Conservation (phyloP, 2,329 filamentous ascomycete genomes). For the Fusarium sp. region DNA sequence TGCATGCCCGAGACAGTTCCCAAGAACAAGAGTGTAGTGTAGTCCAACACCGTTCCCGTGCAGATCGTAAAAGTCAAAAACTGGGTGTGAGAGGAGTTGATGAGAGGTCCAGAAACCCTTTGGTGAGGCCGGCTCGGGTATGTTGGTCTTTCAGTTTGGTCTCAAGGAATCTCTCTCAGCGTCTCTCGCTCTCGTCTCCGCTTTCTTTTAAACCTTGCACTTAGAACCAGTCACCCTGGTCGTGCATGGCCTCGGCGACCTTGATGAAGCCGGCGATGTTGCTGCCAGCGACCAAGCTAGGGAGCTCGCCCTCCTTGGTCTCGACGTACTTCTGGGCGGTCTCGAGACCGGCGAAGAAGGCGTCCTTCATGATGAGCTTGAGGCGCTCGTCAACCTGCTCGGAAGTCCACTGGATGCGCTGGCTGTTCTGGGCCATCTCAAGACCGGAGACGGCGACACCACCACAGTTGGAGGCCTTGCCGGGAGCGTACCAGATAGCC, state of each 20-base stretch:
- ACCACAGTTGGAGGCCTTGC: slow-evolving; percentile 97
- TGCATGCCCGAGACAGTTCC: slow-evolving; percentile 39
- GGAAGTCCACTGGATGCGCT: slow-evolving; percentile 84
- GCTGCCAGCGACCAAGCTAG: slow-evolving; percentile 89
- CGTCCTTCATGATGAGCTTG: slow-evolving; percentile 93
- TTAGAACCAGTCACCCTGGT: slow-evolving; percentile 93
- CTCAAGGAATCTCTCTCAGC: slow-evolving; percentile 18
- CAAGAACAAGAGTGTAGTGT: slow-evolving; percentile 29
- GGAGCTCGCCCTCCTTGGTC: slow-evolving; percentile 83
- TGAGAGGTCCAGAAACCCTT: slow-evolving; percentile 28
- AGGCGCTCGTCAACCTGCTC: slow-evolving; percentile 94
- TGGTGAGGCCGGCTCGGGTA: slow-evolving; percentile 42
- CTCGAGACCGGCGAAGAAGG: slow-evolving; percentile 88
- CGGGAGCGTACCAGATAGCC: slow-evolving; percentile 95
- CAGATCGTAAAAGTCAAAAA: slow-evolving; percentile 12
- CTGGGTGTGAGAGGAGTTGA: not conserved
- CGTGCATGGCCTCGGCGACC: slow-evolving; percentile 93
- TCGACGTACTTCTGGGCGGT: slow-evolving; percentile 91
- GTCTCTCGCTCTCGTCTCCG: slow-evolving; percentile 15
- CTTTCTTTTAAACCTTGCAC: not conserved
- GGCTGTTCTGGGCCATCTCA: slow-evolving; percentile 99
- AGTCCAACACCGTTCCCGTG: slow-evolving; percentile 20
- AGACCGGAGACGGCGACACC: slow-evolving; percentile 97
- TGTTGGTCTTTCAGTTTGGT: slow-evolving; percentile 26
- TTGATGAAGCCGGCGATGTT: slow-evolving; percentile 99